A percentile compares a stretch with the other conserved stretches of the same genome.
These are phyloP conservation scores for Mycena maculata DNA, from an alignment of 768 basidiomycete species.

Conservation along the genomic window DNA sequence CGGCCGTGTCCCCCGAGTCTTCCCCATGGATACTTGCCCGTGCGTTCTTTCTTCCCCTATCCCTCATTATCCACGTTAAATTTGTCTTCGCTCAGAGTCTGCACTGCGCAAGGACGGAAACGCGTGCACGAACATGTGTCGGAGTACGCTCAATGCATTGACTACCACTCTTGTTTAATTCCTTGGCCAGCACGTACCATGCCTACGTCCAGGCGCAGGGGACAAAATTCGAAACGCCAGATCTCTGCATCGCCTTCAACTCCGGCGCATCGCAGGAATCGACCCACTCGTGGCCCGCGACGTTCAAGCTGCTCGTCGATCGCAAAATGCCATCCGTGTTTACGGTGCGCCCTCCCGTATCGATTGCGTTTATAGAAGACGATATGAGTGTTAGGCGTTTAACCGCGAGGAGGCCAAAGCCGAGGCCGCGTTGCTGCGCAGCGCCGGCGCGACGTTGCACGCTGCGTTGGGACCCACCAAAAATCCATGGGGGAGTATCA, in stretches of 20 bases:
- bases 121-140: slow-evolving; percentile 18
- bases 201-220: slow-evolving; percentile 14
- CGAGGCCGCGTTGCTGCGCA: slow-evolving; percentile 23
- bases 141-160: slow-evolving; percentile 5
- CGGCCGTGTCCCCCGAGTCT: neutral
- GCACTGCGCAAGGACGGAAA: slow-evolving; percentile 14
- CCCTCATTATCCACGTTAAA: neutral
- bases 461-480: slow-evolving; percentile 12
- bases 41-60: neutral
- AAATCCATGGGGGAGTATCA: slow-evolving; percentile 36
- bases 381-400: too few species aligned
- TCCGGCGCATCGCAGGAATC: slow-evolving; percentile 18
- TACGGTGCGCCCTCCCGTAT: slow-evolving; percentile 9
- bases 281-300: slow-evolving; percentile 2
- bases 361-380: too few species aligned
- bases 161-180: neutral
- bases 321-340: slow-evolving; percentile 21
- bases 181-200: slow-evolving; percentile 24
- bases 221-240: slow-evolving; percentile 17
- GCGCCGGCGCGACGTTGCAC: slow-evolving; percentile 22
- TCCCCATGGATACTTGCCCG: slow-evolving; percentile 18
- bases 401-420: slow-evolving; percentile 30
- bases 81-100: slow-evolving; percentile 6
- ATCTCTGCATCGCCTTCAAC: slow-evolving; percentile 30
- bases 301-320: slow-evolving; percentile 18